Percentiles rank a stretch among this genome's conserved stretches.
Conservation (phyloP, 164 flowering plant species). For the Vitis labrusca region DNA sequence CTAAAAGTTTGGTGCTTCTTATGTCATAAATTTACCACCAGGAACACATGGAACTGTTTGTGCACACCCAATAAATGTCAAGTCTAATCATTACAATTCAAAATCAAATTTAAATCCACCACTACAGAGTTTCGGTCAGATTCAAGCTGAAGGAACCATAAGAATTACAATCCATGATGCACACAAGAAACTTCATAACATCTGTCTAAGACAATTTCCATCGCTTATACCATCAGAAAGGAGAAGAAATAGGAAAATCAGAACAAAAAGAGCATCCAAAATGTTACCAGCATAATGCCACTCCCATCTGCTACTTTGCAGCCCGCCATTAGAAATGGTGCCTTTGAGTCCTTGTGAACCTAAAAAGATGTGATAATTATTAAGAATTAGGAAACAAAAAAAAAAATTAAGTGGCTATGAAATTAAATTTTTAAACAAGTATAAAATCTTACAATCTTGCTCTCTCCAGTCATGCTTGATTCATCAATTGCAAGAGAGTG, state of each 20-base stretch:
- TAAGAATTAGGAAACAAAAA: not conserved
- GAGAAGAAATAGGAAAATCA: not conserved
- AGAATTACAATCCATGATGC: too few relatives aligned
- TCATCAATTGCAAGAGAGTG: conserved; percentile 95
- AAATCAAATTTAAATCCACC: too few relatives aligned
- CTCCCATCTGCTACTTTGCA: conserved; percentile 98
- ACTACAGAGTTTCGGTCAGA: too few relatives aligned
- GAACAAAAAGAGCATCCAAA: not conserved
- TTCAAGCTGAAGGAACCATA: too few relatives aligned
- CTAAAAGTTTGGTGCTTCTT: too few relatives aligned
- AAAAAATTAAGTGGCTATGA: not conserved
- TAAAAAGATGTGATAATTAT: conserved; percentile 21
- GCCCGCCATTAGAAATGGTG: conserved; percentile 95
- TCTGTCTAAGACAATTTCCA: too few relatives aligned
- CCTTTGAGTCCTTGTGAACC: conserved; percentile 74
- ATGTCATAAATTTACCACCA: too few relatives aligned
- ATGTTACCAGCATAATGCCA: conserved; percentile 89
- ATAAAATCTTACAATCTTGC: conserved; percentile 69
- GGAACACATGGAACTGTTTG: too few relatives aligned
- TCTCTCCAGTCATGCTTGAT: conserved; percentile 99
- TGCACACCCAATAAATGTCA: too few relatives aligned
- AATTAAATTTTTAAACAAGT: not conserved
- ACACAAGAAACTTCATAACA: too few relatives aligned
- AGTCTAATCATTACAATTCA: too few relatives aligned
- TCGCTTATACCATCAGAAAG: not conserved